Evolutionary conservation across 495 filamentous ascomycete genomes (phyloP).

Genomic region (Neurospora sp.): DNA sequence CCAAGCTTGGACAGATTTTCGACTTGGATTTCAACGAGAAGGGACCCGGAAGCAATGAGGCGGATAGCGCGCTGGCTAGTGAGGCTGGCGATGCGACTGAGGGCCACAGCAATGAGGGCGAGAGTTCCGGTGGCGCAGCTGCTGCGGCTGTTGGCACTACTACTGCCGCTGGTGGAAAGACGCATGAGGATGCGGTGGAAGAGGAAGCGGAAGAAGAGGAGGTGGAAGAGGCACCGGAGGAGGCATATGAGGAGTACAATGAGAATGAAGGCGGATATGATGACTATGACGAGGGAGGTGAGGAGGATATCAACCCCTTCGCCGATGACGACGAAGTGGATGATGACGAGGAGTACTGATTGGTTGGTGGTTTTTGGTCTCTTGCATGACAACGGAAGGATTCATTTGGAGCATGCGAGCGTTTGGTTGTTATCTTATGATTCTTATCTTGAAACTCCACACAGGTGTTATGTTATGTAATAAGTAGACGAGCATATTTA

Average conservation of each 20-base stretch:
- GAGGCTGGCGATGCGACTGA: not conserved
- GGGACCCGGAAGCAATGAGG: slow-evolving; percentile 26
- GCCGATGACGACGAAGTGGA: slow-evolving; percentile 7
- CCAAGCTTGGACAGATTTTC: slow-evolving; percentile 47
- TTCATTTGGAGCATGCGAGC: not conserved
- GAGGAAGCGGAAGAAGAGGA: slow-evolving; percentile 7
- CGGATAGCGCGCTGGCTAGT: not conserved
- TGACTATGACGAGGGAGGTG: slow-evolving; percentile 22
- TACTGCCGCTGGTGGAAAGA: not conserved
- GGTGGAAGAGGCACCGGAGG: slow-evolving; percentile 9
- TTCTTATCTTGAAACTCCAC: not conserved
- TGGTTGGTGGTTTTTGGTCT: not conserved
- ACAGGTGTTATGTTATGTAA: not conserved
- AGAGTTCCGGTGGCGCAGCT: not conserved
- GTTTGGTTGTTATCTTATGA: not conserved
- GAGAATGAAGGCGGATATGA: slow-evolving; percentile 15
- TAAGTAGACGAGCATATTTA: not conserved
- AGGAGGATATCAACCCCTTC: slow-evolving; percentile 18
- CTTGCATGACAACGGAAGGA: not conserved
- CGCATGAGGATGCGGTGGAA: not conserved
- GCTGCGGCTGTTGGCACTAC: not conserved
- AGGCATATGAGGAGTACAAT: slow-evolving; percentile 15
- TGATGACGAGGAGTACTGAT: slow-evolving; percentile 12
- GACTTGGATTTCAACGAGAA: slow-evolving; percentile 19
- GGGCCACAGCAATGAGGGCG: not conserved